These are phyloP conservation scores for Penicillium robsamsonii DNA, from an alignment of 495 filamentous ascomycete genomes.

Conservation along the genomic window DNA sequence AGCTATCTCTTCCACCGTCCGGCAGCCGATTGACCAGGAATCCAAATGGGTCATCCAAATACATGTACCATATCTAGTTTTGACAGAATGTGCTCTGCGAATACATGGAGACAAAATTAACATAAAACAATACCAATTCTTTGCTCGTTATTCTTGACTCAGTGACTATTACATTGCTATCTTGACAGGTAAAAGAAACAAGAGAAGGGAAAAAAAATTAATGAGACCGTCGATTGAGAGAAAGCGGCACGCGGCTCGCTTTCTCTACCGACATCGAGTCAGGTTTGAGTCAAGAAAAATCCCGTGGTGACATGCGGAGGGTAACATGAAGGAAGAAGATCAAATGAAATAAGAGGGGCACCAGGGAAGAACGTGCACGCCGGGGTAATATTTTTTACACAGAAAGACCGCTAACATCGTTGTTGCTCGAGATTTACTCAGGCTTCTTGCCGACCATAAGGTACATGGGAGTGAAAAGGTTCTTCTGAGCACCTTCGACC, in stretches of 20 bases:
- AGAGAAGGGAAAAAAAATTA: slow-evolving; percentile 17
- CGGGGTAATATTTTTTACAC: slow-evolving; percentile 13
- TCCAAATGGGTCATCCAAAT: background rate
- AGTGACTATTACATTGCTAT: slow-evolving; percentile 37
- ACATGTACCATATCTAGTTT: background rate
- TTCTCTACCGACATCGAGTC: slow-evolving; percentile 5
- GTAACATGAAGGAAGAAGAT: background rate
- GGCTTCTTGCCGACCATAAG: slow-evolving; percentile 96
- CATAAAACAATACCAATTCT: slow-evolving; percentile 17
- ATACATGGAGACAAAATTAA: background rate
- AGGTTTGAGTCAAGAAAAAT: slow-evolving; percentile 3
- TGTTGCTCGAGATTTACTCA: slow-evolving; percentile 31
- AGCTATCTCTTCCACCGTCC: background rate
- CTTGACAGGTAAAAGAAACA: slow-evolving; percentile 22
- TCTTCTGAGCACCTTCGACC: slow-evolving; percentile 85
- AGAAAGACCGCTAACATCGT: slow-evolving; percentile 1
- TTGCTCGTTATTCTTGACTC: slow-evolving; percentile 35
- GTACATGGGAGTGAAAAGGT: slow-evolving; percentile 99
- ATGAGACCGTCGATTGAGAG: slow-evolving; percentile 7
- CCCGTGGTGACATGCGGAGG: slow-evolving; percentile 7
- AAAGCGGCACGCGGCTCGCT: slow-evolving; percentile 5
- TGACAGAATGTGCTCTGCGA: background rate
- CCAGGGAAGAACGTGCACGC: slow-evolving; percentile 7
- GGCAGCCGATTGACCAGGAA: too few species aligned
- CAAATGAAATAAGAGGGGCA: slow-evolving; percentile 10